Base-by-base conservation (phyloP, 495 filamentous ascomycete species). In the Penicillium lividum region DNA sequence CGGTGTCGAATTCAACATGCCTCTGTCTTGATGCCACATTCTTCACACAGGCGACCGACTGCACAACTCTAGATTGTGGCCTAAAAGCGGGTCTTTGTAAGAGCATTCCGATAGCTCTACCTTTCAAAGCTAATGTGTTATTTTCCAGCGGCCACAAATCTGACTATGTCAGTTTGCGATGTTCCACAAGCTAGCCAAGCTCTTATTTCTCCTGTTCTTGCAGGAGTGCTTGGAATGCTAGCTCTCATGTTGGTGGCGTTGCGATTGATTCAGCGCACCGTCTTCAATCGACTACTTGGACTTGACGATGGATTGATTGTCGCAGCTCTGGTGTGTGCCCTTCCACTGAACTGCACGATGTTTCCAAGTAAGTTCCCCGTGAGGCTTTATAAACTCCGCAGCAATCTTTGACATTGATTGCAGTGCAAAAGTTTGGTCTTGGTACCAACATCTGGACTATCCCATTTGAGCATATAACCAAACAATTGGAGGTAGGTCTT, bases 381-480 rank as follows among this genome's bases (percentile, higher is more conserved):
- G 13, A 5, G 16, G 3, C 38, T 16, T n/a, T 16, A 2, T 7
- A 33, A 16, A 16, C 9, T 16, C 22, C 7, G 3, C 18, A 0
- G 22, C 9, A 30, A 28, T 33, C 15, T 51, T 4, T 36, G 4
- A 2, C 11, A 7, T 36, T 29, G 55, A 16, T 4, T 40, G 22
- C 58, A 61, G 55, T 64, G 56, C 16, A 57, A 30, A 54, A 60
- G n/a, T 49, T 59, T 25, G 59, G 63, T 29, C 62, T 64, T 13
- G 62, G 62, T 11, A 53, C 51, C 5, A 53, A 81, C 56, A 70
- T 79, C 1, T 80, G 74, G 74, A 67, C 73, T 4, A 71, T 80
- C 15, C 63, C 71, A 0, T 74, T 70, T 44, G 66, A 71, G 42
- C 54, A 77, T 51, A 66, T 82, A 28, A 75, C 73, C 15, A 52